Base-by-base conservation (phyloP, 192 early-diverging fungal species). In the Backusella luteola region DNA sequence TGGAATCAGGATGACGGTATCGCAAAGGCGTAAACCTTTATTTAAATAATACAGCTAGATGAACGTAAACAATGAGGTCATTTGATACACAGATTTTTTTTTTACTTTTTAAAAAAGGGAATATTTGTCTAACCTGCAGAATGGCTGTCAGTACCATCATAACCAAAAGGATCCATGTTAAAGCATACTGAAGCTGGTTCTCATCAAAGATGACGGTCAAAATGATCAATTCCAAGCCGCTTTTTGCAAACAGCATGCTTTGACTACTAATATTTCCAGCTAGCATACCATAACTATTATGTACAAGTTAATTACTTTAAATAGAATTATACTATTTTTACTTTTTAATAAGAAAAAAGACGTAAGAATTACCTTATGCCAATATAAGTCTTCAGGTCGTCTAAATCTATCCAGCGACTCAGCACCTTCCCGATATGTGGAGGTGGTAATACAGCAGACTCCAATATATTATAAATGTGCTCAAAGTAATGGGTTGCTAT, bases 201-300 rank as follows among this genome's bases (percentile, higher is more conserved):
- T 87, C 59, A 19, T 90, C 84, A 17, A 81, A 67, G 21, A 85
- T 46, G 17, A 90, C 73, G 0, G 89, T 90, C 34, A 93, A 77
- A 4, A 90, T 78, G n/a, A 94, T 73, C 71, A 94, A 82, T 29
- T 93, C 93, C 19, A 93, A 87, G 3, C 92, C 93, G 63, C 90
- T 92, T 73, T 94, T 94, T 59, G 93, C 93, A 80, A 93, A 91
- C 69, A 94, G 75, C 70, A 94, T 77, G 5, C 88, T 89, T 73
- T 94, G 93, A 69, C 90, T 90, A 70, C 90, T 90, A 26, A 94
- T 85, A 67, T 91, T 90, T 19, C 92, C 93, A 34, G 89, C 85
- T 1, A 94, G 76, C 38, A 89, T 76, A n/a, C 92, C 93, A 49
- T 89, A 94, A 41, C 81, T 83, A 75, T 15, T 26, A 29, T 0